Evolutionary conservation across 2,329 filamentous ascomycete species (phyloP).

Genomic region (Aspergillus tamarii): DNA sequence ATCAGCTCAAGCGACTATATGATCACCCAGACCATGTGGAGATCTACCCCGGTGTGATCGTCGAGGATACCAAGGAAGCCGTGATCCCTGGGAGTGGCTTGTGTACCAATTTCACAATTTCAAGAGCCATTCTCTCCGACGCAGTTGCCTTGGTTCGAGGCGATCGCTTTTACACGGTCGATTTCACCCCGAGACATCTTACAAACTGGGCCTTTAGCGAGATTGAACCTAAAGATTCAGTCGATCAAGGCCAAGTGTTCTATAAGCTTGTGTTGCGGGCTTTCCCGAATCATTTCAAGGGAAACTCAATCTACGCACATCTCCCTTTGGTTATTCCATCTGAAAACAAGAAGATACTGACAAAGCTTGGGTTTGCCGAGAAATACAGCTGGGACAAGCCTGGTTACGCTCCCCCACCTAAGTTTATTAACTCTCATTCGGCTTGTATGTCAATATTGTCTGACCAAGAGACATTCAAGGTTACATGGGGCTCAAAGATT

Average conservation of each 20-base stretch:
- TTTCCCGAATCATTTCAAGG: conserved; percentile 53
- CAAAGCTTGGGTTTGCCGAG: conserved; percentile 43
- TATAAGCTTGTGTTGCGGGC: conserved; percentile 57
- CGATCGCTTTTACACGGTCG: conserved; percentile 52
- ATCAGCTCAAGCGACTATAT: conserved; percentile 51
- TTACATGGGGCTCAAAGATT: conserved; percentile 51
- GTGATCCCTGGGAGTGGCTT: conserved; percentile 53
- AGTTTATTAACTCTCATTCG: conserved; percentile 49
- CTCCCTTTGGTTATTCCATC: conserved; percentile 53
- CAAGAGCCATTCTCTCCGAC: conserved; percentile 49
- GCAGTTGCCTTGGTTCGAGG: conserved; percentile 51
- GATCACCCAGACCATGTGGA: conserved; percentile 58
- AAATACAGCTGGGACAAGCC: conserved; percentile 47
- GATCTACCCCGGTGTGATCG: conserved; percentile 61
- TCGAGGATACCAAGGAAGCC: conserved; percentile 59
- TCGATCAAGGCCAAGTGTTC: conserved; percentile 55
- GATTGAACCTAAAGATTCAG: conserved; percentile 45
- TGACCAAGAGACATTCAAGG: conserved; percentile 49
- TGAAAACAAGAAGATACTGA: conserved; percentile 50
- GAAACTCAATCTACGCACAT: conserved; percentile 54
- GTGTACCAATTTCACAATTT: conserved; percentile 52
- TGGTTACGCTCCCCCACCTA: conserved; percentile 35
- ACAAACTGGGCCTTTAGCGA: conserved; percentile 52
- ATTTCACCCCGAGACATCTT: conserved; percentile 48
- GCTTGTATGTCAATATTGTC: conserved; percentile 48